Percentiles rank a stretch among this genome's conserved stretches.
phyloP scores from a whole-genome alignment of 257 asterid genomes.

The Ophiorrhiza pumila region DNA sequence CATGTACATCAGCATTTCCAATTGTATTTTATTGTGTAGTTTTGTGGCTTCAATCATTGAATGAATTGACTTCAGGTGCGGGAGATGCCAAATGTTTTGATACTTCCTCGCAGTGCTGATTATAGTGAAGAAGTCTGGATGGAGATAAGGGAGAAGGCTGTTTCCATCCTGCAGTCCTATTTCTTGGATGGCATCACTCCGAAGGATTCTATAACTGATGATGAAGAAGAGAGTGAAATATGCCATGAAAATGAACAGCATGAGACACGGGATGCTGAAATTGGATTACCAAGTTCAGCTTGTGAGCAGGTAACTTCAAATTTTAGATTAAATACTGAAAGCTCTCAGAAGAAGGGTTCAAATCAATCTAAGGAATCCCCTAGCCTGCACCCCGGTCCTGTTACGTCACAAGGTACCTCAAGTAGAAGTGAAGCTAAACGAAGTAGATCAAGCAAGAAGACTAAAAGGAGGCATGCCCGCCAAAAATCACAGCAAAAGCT shows the following conservation, averaged over 20 bases:
- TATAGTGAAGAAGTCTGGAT: constrained; percentile 99
- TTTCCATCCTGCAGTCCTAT: constrained; percentile 75
- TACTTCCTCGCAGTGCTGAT: constrained; percentile 99
- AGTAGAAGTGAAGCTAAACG: constrained; percentile 72
- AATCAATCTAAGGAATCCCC: constrained; percentile 56
- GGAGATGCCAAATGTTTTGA: constrained; percentile 99
- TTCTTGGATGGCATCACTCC: constrained; percentile 74
- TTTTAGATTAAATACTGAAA: constrained; percentile 48
- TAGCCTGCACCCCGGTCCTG: constrained; percentile 63
- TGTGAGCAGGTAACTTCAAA: constrained; percentile 50
- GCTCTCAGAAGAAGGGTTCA: constrained; percentile 62
- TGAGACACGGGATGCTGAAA: constrained; percentile 42
- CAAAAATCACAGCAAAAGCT: constrained; percentile 81
- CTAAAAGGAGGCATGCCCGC: constrained; percentile 89
- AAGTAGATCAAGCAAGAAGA: constrained; percentile 94
- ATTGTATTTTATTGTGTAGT: background rate
- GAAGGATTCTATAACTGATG: constrained; percentile 75
- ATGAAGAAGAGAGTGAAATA: constrained; percentile 62
- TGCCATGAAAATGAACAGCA: constrained; percentile 46
- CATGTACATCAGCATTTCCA: background rate
- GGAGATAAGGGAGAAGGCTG: constrained; percentile 94
- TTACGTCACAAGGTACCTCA: constrained; percentile 48
- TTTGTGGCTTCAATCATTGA: background rate
- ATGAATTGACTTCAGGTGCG: constrained; percentile 54
- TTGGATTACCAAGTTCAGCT: constrained; percentile 55